Conservation (phyloP, 2,329 filamentous ascomycete genomes). For the Diaporthe sp. region DNA sequence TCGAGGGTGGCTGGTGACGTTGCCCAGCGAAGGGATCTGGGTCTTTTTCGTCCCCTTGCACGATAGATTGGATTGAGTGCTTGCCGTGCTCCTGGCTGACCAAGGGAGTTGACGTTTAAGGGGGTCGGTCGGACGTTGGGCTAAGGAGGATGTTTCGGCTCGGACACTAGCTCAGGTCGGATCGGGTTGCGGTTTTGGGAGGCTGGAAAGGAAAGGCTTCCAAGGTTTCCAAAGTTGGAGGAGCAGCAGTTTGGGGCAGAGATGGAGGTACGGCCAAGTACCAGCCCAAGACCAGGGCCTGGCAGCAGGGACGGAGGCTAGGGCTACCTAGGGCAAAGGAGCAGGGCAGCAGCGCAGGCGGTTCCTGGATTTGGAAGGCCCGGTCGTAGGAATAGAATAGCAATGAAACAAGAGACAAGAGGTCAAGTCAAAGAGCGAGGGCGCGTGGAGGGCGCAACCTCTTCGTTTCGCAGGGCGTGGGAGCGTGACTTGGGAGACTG, state of each 20-base stretch:
- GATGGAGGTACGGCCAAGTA: conserved; percentile 14
- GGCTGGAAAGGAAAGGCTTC: conserved; percentile 25
- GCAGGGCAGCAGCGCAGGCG: conserved; percentile 15
- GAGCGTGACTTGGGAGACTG: not conserved
- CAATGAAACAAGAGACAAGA: conserved; percentile 22
- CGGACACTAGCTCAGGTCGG: conserved; percentile 32
- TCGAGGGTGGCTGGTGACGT: conserved; percentile 31
- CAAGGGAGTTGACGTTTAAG: conserved; percentile 29
- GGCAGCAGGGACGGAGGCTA: conserved; percentile 1
- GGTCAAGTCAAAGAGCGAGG: conserved; percentile 25
- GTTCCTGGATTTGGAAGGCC: conserved; percentile 8
- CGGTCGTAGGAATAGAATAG: conserved; percentile 19
- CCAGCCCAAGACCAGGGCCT: conserved; percentile 5
- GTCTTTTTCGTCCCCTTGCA: conserved; percentile 17
- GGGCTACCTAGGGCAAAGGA: conserved; percentile 6
- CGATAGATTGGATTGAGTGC: conserved; percentile 25
- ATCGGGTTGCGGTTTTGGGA: conserved; percentile 33
- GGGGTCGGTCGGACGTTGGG: conserved; percentile 36
- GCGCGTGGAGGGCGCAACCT: conserved; percentile 23
- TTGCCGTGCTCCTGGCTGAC: conserved; percentile 23
- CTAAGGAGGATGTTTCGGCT: conserved; percentile 37
- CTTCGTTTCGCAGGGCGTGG: not conserved
- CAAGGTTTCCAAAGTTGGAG: conserved; percentile 32
- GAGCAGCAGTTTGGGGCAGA: conserved; percentile 7
- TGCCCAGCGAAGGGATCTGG: conserved; percentile 30